Percentiles rank a stretch among this genome's conserved stretches.
These are phyloP conservation scores for Quercus glauca DNA, from an alignment of 306 rosid species.

Conservation along the genomic window DNA sequence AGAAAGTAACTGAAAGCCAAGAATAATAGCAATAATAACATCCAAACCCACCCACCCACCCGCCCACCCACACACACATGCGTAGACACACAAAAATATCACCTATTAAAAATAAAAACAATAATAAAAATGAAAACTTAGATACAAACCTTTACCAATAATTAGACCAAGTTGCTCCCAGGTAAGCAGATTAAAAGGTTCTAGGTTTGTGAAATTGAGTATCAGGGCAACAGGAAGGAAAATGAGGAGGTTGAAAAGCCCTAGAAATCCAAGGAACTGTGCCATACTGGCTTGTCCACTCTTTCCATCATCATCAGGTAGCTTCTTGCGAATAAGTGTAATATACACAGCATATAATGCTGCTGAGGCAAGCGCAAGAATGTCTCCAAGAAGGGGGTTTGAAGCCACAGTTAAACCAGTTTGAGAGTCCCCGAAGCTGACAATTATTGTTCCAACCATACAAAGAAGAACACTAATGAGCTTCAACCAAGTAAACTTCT, in stretches of 20 bases:
- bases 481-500: conserved; percentile 88
- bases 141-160: conserved; percentile 81
- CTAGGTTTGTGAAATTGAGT: conserved; percentile 56
- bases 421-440: conserved; percentile 85
- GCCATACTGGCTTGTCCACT: conserved; percentile 89
- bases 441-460: conserved; percentile 92
- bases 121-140: background rate
- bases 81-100: background rate
- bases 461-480: conserved; percentile 88
- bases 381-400: conserved; percentile 88
- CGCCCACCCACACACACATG: no score
- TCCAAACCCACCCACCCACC: no score
- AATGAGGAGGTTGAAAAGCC: conserved; percentile 71
- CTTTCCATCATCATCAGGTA: conserved; percentile 75
- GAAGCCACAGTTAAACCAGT: conserved; percentile 50
- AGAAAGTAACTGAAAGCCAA: background rate
- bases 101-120: background rate
- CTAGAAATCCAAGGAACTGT: conserved; percentile 86
- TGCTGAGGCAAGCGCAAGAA: conserved; percentile 76
- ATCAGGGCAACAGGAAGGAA: conserved; percentile 76
- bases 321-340: conserved; percentile 85
- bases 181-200: conserved; percentile 61
- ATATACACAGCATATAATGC: conserved; percentile 81
- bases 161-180: conserved; percentile 81
- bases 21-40: no score